Conservation (phyloP, 345 rosid species). For the Populus nigra region DNA sequence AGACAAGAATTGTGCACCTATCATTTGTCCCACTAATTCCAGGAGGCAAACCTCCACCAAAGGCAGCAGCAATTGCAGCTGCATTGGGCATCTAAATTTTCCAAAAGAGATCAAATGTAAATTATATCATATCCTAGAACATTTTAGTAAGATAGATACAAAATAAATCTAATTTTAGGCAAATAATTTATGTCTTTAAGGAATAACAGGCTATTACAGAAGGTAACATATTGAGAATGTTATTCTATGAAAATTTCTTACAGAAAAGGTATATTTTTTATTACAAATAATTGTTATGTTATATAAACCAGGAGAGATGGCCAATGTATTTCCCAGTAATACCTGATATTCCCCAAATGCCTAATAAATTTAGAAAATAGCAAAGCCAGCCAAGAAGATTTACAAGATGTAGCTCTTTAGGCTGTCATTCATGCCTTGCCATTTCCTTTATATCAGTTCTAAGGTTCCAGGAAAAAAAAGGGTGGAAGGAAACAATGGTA, state of each 20-base stretch:
- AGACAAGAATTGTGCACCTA: slow-evolving; percentile 82
- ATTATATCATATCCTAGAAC: neutral
- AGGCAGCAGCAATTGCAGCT: slow-evolving; percentile 92
- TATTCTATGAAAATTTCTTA: neutral
- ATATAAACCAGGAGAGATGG: neutral
- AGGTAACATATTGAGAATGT: neutral
- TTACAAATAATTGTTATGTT: neutral
- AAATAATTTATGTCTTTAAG: neutral
- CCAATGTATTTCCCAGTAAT: neutral
- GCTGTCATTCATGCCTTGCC: neutral
- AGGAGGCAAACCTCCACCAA: slow-evolving; percentile 95
- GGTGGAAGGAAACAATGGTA: neutral
- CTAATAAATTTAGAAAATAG: neutral
- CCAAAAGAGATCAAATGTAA: neutral
- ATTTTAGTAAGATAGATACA: neutral
- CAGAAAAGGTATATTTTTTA: neutral
- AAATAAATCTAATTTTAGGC: neutral
- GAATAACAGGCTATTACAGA: slow-evolving; percentile 1
- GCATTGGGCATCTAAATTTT: slow-evolving; percentile 76
- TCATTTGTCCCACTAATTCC: slow-evolving; percentile 94
- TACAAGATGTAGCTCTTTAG: neutral
- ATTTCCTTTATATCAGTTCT: neutral
- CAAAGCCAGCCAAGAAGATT: neutral
- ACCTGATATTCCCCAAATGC: neutral
- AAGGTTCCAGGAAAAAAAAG: neutral